Evolutionary conservation across 2,329 filamentous ascomycete species (phyloP), one percentile per base, ranked within the genome.

Genomic region (Penicillium verrucosum): DNA sequence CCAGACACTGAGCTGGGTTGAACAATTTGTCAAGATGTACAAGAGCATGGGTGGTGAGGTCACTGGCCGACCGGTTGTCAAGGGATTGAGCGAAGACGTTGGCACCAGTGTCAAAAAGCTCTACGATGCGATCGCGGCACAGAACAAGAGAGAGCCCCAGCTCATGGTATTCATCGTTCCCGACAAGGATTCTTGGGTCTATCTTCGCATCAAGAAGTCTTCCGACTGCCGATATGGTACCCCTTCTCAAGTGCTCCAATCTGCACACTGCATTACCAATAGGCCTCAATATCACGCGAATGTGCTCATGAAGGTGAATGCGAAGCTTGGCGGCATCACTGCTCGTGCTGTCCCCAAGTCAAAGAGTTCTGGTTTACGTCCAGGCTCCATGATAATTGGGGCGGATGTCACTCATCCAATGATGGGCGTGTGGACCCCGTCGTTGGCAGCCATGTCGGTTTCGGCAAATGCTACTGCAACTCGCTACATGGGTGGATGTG

Each of bases 281-380:
- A 85, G 89, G 23, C 82, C 82, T 0, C 94, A 99, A 67, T 97
- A 97, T 74, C 88, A 90, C 67, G 94, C 90, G 1, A 99, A 99
- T 60, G 91, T 99, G 0, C 84, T 86, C 61, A 94, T 99, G 90
- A 99, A 99, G 78, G 86, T 99, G 63, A 97, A 99, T 66, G 89
- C 90, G 4, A 99, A 99, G 78, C 82, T 99, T 2, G 94, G 94
- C 14, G 94, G 94, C 6, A 82, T 85, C 0, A 97, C 91, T 1
- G 86, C 77, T 58, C 74, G 79, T 49, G 80, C 78, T 2, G 65
- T 80, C n/a, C 69, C 76, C 3, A 70, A 69, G 78, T 51, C 79
- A 72, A 43, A 70, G 68, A 37, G 70, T 60, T 50, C 73, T 66
- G 67, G 74, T 12, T 43, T 74, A 23, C 68, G 73, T 48, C 68